Conservation (phyloP, 1,284 basidiomycete genomes). For the Tausonia pullulans region DNA sequence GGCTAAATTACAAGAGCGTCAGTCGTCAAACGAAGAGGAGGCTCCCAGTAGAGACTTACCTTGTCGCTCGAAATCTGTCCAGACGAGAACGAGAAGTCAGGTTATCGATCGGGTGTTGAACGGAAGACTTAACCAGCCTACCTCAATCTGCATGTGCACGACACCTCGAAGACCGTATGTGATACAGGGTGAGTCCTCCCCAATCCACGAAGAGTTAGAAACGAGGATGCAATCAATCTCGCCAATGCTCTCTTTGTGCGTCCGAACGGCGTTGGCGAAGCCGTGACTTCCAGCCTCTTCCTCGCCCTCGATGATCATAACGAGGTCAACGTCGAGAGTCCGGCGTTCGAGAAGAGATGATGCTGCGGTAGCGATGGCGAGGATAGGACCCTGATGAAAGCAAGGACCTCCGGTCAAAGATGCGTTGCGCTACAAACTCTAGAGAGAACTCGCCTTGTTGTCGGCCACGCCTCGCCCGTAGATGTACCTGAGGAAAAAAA, state of each 20-base stretch:
- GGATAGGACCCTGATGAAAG: slow-evolving; percentile 66
- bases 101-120: too few relatives aligned
- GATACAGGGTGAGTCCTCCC: slow-evolving; percentile 85
- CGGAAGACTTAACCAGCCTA: slow-evolving; percentile 26
- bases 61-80: slow-evolving; percentile 48
- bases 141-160: slow-evolving; percentile 66
- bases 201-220: slow-evolving; percentile 90
- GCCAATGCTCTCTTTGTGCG: slow-evolving; percentile 65
- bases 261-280: slow-evolving; percentile 62
- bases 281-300: slow-evolving; percentile 86
- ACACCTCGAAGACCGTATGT: slow-evolving; percentile 93
- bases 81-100: background rate
- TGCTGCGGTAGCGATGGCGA: slow-evolving; percentile 82
- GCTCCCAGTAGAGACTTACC: background rate
- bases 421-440: background rate
- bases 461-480: slow-evolving; percentile 73
- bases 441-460: slow-evolving; percentile 25
- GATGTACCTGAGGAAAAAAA: slow-evolving; percentile 43
- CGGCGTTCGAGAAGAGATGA: slow-evolving; percentile 62
- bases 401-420: background rate
- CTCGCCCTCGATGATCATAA: slow-evolving; percentile 89
- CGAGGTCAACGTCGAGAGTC: slow-evolving; percentile 70
- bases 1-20: slow-evolving; percentile 36
- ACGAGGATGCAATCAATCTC: slow-evolving; percentile 75
- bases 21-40: background rate